These are phyloP conservation scores for Diutina ranongensis DNA, from an alignment of 1,139 yeast species.

Conservation along the genomic window DNA sequence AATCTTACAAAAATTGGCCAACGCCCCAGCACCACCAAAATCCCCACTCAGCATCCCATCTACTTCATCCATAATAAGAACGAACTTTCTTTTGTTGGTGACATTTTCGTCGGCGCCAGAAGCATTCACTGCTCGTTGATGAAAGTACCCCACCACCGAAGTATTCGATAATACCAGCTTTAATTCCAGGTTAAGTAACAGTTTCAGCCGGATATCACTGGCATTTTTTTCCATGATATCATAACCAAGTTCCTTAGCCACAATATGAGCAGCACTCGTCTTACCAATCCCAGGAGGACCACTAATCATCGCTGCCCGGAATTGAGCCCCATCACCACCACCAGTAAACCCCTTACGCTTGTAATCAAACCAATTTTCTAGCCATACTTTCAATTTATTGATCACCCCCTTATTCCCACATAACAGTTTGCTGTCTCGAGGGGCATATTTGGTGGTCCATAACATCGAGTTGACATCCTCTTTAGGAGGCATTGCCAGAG, in stretches of 20 bases:
- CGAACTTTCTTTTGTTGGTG: conserved; percentile 40
- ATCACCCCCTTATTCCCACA: conserved; percentile 87
- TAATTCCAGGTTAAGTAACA: conserved; percentile 53
- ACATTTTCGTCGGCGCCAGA: conserved; percentile 13
- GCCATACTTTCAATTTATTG: conserved; percentile 57
- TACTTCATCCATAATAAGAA: conserved; percentile 95
- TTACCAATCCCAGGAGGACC: conserved; percentile 86
- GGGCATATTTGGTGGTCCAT: conserved; percentile 95
- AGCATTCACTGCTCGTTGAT: conserved; percentile 14
- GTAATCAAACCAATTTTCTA: conserved; percentile 61
- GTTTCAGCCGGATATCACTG: conserved; percentile 82
- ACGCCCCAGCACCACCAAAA: conserved; percentile 95
- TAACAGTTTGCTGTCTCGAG: conserved; percentile 57
- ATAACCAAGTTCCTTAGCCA: conserved; percentile 57
- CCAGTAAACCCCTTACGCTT: conserved; percentile 43
- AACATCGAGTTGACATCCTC: conserved; percentile 34
- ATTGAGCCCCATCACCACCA: conserved; percentile 50
- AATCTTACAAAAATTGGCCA: conserved; percentile 75
- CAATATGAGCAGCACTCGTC: conserved; percentile 68
- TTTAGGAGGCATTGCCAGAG: conserved; percentile 22
- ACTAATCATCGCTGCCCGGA: conserved; percentile 73
- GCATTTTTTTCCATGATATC: conserved; percentile 73
- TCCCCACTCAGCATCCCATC: conserved; percentile 99
- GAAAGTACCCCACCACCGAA: conserved; percentile 72
- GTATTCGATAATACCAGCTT: conserved; percentile 69